These are phyloP conservation scores for Balamuthia mandrillaris DNA, from an alignment of 208 protist genomes.

Conservation along the genomic window DNA sequence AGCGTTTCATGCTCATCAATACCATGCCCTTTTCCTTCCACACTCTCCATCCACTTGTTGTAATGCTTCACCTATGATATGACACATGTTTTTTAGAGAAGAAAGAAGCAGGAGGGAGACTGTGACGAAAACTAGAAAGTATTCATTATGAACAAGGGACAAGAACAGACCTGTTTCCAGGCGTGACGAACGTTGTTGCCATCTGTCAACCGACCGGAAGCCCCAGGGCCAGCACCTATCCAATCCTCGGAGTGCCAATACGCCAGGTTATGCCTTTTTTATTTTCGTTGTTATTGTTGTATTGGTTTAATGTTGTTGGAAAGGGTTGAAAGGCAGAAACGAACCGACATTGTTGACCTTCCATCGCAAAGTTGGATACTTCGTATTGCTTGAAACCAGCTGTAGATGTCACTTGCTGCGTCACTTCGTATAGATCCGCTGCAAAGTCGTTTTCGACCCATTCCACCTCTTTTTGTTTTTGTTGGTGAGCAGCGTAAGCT, in stretches of 20 bases:
- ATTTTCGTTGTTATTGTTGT: not conserved
- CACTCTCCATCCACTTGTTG: not conserved
- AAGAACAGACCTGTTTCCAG: not conserved
- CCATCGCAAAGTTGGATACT: constrained; percentile 15
- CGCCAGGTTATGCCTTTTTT: constrained; percentile 45
- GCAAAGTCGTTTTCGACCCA: constrained; percentile 12
- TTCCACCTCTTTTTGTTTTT: not conserved
- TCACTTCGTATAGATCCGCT: constrained; percentile 31
- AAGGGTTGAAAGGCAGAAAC: not conserved
- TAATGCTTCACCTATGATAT: not conserved
- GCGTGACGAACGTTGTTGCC: not conserved
- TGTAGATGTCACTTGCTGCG: not conserved
- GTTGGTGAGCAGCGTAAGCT: no score
- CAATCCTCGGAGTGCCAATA: constrained; percentile 56
- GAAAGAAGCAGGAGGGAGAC: not conserved
- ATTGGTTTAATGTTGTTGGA: not conserved
- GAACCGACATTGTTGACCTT: not conserved
- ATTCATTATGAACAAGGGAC: not conserved
- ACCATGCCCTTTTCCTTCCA: not conserved
- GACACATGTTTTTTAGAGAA: not conserved
- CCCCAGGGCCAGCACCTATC: constrained; percentile 53
- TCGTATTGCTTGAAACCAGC: constrained; percentile 45
- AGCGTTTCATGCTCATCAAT: not conserved
- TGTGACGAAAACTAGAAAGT: no score
- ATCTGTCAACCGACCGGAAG: not conserved